Evolutionary conservation across 1,284 basidiomycete genomes (phyloP).

Genomic region (Apiotrichum porosum): DNA sequence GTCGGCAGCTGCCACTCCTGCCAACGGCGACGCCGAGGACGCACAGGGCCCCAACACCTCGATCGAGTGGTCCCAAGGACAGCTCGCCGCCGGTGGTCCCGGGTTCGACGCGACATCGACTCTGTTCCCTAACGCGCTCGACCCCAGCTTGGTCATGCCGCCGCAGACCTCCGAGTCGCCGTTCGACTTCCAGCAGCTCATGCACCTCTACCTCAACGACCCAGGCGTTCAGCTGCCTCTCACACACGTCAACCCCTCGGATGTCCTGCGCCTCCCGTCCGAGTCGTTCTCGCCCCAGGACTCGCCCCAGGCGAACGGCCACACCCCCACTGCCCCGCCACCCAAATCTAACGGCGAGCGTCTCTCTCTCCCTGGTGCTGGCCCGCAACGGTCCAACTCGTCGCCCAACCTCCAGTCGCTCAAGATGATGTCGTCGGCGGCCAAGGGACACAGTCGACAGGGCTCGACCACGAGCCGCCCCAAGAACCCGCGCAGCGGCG

Average conservation of each 20-base stretch:
- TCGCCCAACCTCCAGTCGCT: slow-evolving; percentile 44
- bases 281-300: slow-evolving; percentile 18
- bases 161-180: slow-evolving; percentile 24
- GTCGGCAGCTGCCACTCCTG: slow-evolving; percentile 22
- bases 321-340: slow-evolving; percentile 12
- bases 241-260: slow-evolving; percentile 82
- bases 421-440: neutral
- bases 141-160: neutral
- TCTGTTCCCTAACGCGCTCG: slow-evolving; percentile 5
- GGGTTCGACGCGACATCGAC: neutral
- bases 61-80: neutral
- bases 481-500: slow-evolving; percentile 2
- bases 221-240: slow-evolving; percentile 50
- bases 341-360: slow-evolving; percentile 29
- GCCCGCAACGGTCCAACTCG: slow-evolving; percentile 39
- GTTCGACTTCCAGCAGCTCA: slow-evolving; percentile 49
- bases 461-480: neutral
- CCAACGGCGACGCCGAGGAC: neutral
- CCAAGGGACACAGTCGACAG: neutral
- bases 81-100: neutral
- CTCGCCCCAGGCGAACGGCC: slow-evolving; percentile 20
- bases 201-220: slow-evolving; percentile 48
- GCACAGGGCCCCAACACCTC: neutral
- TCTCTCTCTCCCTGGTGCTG: neutral
- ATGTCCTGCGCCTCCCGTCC: slow-evolving; percentile 58